Evolutionary conservation across 2,329 filamentous ascomycete species (phyloP).

Genomic region (Plectosphaerella plurivora): DNA sequence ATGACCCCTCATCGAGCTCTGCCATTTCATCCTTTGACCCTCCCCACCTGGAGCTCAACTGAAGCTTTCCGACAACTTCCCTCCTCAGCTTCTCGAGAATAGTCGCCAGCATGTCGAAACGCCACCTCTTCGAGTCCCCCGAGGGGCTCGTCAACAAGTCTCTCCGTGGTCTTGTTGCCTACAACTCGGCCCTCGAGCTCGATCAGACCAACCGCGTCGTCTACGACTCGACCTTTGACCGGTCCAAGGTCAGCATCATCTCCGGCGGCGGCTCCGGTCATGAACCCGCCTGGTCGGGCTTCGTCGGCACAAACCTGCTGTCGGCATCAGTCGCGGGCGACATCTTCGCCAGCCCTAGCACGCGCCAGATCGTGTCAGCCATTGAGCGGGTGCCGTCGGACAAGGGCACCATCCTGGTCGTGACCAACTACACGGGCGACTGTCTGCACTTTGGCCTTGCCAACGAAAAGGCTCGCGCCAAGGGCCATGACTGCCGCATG

Average conservation of each 20-base stretch:
- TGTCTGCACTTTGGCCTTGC: conserved; percentile 59
- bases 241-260: conserved; percentile 43
- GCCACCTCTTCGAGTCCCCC: conserved; percentile 47
- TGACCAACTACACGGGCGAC: conserved; percentile 63
- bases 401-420: conserved; percentile 53
- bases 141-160: conserved; percentile 50
- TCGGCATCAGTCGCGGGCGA: conserved; percentile 57
- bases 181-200: conserved; percentile 45
- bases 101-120: conserved; percentile 39
- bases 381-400: conserved; percentile 51
- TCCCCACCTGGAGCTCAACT: too few species aligned
- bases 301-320: conserved; percentile 59
- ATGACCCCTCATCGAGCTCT: not conserved
- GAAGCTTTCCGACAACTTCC: not conserved
- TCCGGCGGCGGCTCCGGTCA: conserved; percentile 54
- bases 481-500: conserved; percentile 49
- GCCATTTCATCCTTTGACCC: too few species aligned
- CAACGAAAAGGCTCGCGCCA: conserved; percentile 51
- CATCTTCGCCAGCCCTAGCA: conserved; percentile 60
- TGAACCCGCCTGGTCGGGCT: conserved; percentile 61
- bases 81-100: not conserved
- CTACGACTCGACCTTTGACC: conserved; percentile 39
- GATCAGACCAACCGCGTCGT: conserved; percentile 49
- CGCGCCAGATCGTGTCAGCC: conserved; percentile 57
- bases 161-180: conserved; percentile 46